phyloP scores from a whole-genome alignment of 2,329 filamentous ascomycete genomes.

The Botryotinia convoluta region DNA sequence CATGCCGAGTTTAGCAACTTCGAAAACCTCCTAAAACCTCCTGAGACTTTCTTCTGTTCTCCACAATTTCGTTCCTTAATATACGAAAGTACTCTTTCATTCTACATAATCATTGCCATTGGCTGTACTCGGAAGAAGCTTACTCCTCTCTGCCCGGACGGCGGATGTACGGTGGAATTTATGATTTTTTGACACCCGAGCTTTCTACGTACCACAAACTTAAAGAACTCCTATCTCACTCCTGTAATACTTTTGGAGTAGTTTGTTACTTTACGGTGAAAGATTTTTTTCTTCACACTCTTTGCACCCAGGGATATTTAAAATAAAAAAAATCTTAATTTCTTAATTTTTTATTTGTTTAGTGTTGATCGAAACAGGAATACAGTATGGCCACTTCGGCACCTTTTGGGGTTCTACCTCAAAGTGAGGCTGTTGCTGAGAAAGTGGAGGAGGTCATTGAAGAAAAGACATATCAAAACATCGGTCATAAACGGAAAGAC shows the following conservation, averaged over 20 bases:
- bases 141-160: not conserved
- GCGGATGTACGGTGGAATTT: not conserved
- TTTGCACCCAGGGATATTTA: not conserved
- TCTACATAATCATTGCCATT: not conserved
- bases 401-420: conserved; percentile 22
- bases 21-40: not conserved
- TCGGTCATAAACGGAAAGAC: not conserved
- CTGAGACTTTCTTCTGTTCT: not conserved
- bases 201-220: not conserved
- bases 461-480: conserved; percentile 1
- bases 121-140: conserved; percentile 4
- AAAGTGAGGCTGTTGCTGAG: conserved; percentile 18
- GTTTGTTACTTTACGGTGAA: not conserved
- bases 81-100: not conserved
- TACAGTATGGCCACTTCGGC: conserved; percentile 23
- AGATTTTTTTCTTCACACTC: not conserved
- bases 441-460: conserved; percentile 14
- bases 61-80: not conserved
- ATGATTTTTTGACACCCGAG: not conserved
- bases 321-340: not conserved
- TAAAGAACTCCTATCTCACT: not conserved
- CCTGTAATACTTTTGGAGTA: not conserved
- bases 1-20: not conserved
- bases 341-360: not conserved
- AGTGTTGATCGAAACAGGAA: not conserved